Base-by-base conservation (phyloP, 768 basidiomycete species). In the Psilocybe cyanescens region DNA sequence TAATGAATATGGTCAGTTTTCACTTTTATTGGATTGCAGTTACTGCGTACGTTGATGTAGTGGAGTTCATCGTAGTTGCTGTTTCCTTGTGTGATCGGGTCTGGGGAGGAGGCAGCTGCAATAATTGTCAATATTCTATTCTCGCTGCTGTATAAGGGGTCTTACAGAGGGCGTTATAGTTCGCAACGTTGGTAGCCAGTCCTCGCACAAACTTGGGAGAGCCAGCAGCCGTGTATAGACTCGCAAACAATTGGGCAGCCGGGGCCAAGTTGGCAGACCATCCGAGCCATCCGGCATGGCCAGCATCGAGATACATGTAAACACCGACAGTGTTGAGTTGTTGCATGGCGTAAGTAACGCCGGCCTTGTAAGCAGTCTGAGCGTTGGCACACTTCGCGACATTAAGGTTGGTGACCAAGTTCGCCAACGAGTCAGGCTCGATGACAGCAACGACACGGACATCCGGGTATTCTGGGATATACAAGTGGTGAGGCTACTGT, bases 371-470 rank as follows among this genome's bases (percentile, higher is more conserved):
- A 14, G 83, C 80, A 35, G 74, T 71, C 65, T 84, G 76, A 17
- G 86, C 87, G 63, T 77, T 78, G 49, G 79, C 68, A 71, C 86
- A 87, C 70, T 87, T 86, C 39, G 74, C 64, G 37, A 86, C 83
- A 72, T 72, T 85, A 71, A 87, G 66, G 81, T 88, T 89, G 70
- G 86, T 88, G 67, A 89, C 87, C 67, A 89, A 68, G 77, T 88
- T 88, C 60, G 86, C 87, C 49, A 89, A 75, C 45, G 86, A 86
- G 72, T 88, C 87, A 62, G 87, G 86, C 72, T 88, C 87, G 57
- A 87, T 81, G 70, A 87, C 84, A 52, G 87, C 86, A 47, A 88
- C 80, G 63, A 89, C 83, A 55, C 84, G 82, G 64, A 87, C 85
- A 66, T 83, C 79, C 50, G 86, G 86, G 78, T 75, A 86, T 61